Base-by-base conservation (phyloP, 352 stramenopile species). In the Blastocystis sp. region DNA sequence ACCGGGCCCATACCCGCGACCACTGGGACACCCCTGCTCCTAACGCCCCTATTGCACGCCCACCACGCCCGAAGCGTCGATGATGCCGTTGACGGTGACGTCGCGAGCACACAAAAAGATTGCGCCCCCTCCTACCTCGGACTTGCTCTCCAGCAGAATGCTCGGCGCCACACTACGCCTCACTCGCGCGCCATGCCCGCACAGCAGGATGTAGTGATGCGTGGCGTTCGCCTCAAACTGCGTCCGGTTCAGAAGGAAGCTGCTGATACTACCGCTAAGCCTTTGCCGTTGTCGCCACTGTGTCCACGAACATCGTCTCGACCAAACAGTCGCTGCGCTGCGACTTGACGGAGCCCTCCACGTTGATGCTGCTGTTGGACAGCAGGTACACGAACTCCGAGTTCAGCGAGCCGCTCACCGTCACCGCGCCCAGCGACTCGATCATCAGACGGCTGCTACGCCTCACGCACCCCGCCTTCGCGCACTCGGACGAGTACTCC, bases 181-280 rank as follows among this genome's bases (percentile, higher is more conserved):
- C 2, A 71, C 14, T n/a, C 40, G 17, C 2, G 14, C 34, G 0
- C 10, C 23, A 43, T 28, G 52, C 4, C 10, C 14, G 60, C 14
- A 70, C 66, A 77, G 66, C n/a, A 77, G 41, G 38, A 77, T 77
- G 66, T 48, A 77, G 40, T 77, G 66, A 60, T 41, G 66, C 0
- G 34, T 53, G 4, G 41, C 38, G 34, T 60, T 53, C 2, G 40
- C 3, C 3, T 77, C 38, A 34, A 77, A 60, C n/a, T 21, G n/a
- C 53, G 66, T 53, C n/a, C 66, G 41, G 45, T 77, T 77, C 66
- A 41, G 41, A 2, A 60, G 17, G 66, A 77, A 60, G 21, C 38
- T 19, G 2, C n/a, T 28, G 23, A 19, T 77, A 77, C 66, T 77
- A 60, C 2, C 1, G 21, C 19, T 77, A 4, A 77, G 34, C 19